These are phyloP conservation scores for Chrysosporium queenslandicum DNA, from an alignment of 2,329 filamentous ascomycete genomes.

Conservation along the genomic window DNA sequence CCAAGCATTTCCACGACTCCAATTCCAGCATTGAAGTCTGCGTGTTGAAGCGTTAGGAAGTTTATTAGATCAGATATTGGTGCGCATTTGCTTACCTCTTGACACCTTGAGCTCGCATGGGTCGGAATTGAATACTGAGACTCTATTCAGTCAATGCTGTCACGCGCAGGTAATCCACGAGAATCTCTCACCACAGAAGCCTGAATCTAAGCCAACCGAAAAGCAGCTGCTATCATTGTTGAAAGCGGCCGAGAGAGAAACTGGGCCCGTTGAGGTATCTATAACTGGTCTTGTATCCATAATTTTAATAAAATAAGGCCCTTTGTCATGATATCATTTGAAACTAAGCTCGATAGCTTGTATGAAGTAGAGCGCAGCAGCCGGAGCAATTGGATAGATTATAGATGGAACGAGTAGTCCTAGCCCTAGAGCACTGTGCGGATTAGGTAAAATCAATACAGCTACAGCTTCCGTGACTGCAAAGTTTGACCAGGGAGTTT, in stretches of 20 bases:
- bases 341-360: background rate
- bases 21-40: slow-evolving; percentile 72
- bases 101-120: slow-evolving; percentile 59
- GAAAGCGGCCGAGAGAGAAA: slow-evolving; percentile 74
- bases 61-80: background rate
- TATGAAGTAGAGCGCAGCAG: background rate
- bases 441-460: background rate
- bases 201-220: slow-evolving; percentile 72
- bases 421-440: background rate
- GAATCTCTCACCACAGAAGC: slow-evolving; percentile 61
- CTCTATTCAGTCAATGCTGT: background rate
- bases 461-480: background rate
- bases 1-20: slow-evolving; percentile 79
- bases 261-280: slow-evolving; percentile 61
- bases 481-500: background rate
- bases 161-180: slow-evolving; percentile 16
- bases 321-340: background rate
- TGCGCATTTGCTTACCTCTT: slow-evolving; percentile 38
- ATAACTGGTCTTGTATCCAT: slow-evolving; percentile 91
- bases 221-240: slow-evolving; percentile 80
- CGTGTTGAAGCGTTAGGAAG: background rate
- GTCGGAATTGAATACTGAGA: slow-evolving; percentile 60
- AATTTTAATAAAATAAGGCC: slow-evolving; percentile 18
- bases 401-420: background rate
- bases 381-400: background rate